Evolutionary conservation across 1,284 basidiomycete species (phyloP), one percentile per base, ranked within the genome.

Genomic region (Cutaneotrichosporon curvatum): DNA sequence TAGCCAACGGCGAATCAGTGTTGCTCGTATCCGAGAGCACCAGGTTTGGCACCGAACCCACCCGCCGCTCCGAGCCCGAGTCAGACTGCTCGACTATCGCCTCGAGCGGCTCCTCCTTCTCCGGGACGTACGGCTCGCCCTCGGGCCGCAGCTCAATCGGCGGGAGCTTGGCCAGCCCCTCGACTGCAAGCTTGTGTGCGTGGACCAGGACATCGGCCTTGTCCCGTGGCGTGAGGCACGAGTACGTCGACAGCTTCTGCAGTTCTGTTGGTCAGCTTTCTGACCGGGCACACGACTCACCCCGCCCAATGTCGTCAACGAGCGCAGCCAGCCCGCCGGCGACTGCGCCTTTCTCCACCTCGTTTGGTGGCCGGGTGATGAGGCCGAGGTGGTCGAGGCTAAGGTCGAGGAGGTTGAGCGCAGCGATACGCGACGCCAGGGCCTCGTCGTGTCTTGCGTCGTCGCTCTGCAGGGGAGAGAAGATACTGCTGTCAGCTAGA

Each of bases 361-460:
- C 62, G n/a, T 25, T 53, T 25, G 57, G 61, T 1, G 62, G 83
- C 70, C 62, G 85, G 72, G 75, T 71, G n/a, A 74, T 70, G 4
- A 96, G 78, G 5, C 91, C 92, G 1, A 97, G 79, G 68, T 95
- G 89, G 34, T 84, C 82, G 16, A 96, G 74, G 2, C 81, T 79
- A 1, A 97, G 74, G 62, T 95, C 91, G 0, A 95, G 75, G 75
- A 90, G 80, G 59, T 92, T 91, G 36, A 97, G 75, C 0, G 89
- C 91, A 10, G 87, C 87, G 19, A 96, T 83, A 4, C 90, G 81
- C 57, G 83, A 87, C 0, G 88, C 81, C 4, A 97, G 74, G 0
- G 87, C 84, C 59, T 88, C 87, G 61, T 96, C 89, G 60, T 91
- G 88, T 2, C 81, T 82, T 0, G 79, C 75, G 62, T 95, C 89